Evolutionary conservation across 2,329 filamentous ascomycete species (phyloP), one percentile per base, ranked within the genome.

Genomic region (Epichloe sp.): DNA sequence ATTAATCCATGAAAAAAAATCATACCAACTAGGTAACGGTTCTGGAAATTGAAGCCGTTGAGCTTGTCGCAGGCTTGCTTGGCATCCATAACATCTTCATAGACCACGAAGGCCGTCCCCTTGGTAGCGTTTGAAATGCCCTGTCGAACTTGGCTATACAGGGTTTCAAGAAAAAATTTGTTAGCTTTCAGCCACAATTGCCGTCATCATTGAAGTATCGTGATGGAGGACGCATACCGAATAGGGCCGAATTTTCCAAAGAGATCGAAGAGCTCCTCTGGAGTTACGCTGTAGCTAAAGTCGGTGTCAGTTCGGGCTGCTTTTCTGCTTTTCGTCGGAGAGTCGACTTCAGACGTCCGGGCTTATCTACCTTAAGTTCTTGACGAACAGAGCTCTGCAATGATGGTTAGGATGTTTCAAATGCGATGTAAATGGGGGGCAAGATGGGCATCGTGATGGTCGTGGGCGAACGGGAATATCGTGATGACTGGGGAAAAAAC

Each of bases 31-130:
- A 98, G 87, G 73, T 98, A 98, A 68, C 93, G 86, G 74, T 91
- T 95, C 77, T 98, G 93, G 71, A 98, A 98, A 77, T 98, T 98
- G 83, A 95, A 98, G 68, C 93, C 93, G 77, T 98, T 98, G 70
- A 98, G 79, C 77, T 97, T 96, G 77, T 98, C 93, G 78, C 93
- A 97, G 66, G 93, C 93, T 73, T 89, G 85, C 76, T 98, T 98
- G 60, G 93, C 90, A 78, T 98, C 93, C 80, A 93, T 86, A 61
- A 97, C 91, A 79, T 98, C 93, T 73, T 97, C 93, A 78, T 96
- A 98, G 72, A 98, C 93, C 62, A 98, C 93, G 71, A 95, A 98
- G 60, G 91, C 93, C 50, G 93, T 98, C 68, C 93, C 93, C 73
- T 97, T 98, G 64, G 93, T 96, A 70, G 93, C 91, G 73, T 84